Conservation (phyloP, 176 grass and related monocot species). For the Themeda triandra region DNA sequence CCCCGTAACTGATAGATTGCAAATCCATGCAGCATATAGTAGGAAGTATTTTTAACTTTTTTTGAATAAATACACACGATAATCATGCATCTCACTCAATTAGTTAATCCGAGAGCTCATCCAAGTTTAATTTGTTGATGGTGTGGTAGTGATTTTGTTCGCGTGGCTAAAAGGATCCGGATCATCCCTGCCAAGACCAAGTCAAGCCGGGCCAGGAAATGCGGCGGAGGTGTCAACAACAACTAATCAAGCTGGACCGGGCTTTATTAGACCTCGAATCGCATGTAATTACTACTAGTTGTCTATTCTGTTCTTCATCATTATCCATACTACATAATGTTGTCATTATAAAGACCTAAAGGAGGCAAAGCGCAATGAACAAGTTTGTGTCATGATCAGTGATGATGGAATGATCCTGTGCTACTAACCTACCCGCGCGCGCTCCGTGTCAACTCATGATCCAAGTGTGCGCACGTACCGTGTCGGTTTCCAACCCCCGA, state of each 20-base stretch:
- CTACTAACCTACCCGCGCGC: too few relatives aligned
- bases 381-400: background rate
- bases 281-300: background rate
- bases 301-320: background rate
- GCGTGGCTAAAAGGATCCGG: conserved; percentile 64
- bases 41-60: background rate
- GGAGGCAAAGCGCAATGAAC: background rate
- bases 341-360: background rate
- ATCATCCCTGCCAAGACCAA: conserved; percentile 49
- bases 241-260: background rate
- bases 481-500: background rate
- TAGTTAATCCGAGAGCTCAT: background rate
- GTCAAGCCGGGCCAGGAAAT: conserved; percentile 30
- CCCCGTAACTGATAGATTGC: background rate
- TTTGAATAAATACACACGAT: background rate
- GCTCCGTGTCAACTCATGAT: background rate
- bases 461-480: background rate
- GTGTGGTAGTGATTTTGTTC: conserved; percentile 57
- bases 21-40: background rate
- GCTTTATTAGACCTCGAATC: background rate
- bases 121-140: background rate
- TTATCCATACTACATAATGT: background rate
- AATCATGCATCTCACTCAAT: background rate
- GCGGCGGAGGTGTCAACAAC: background rate
- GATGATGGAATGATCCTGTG: background rate